Base-by-base conservation (phyloP, 495 filamentous ascomycete genomes). In the Podospora pseudocomata region DNA sequence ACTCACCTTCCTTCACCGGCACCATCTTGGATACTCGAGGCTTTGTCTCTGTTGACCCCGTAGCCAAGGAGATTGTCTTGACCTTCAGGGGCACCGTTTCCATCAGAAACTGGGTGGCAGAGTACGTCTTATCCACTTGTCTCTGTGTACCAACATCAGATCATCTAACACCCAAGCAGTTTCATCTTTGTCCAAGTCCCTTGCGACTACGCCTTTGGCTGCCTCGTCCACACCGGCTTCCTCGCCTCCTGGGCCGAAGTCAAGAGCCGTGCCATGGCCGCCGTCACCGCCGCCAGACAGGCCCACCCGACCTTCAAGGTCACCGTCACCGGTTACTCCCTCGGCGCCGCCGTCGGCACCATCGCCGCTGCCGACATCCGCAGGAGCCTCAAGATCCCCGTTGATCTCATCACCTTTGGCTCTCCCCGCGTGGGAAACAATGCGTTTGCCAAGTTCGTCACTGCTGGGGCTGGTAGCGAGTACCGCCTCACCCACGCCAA, bases 401-500 rank as follows among this genome's bases (percentile, higher is more conserved):
- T 74, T 28, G 81, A 83, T 72, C 69, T 82, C 26, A 91, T 90
- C 76, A 88, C 86, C 5, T 92, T 85, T 74, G 91, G 89, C 68
- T 80, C 85, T 32, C 91, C 91, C 3, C 88, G 88, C 30, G 84
- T 91, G 5, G 91, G 90, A 62, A 88, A 88, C 69, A 26, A 69
- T 7, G 82, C 79, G 18, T 79, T 91, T 69, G 85, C 82, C 49
- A 71, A 77, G 27, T 89, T 85, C 71, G 80, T 92, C 73, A 86
- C 89, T 55, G 62, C 68, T 26, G 76, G 79, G 67, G 39, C 75
- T 30, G 80, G 81, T 32, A 76, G 75, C 30, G 87, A 86, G 69
- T 91, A 80, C 80, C 86, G 91, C 68, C 80, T 90, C 34, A 93
- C 91, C 3, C 89, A 93, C 73, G 72, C 74, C 16, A 80, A 89